A percentile compares a stretch with the other conserved stretches of the same genome.
Evolutionary conservation across 164 flowering plant species (phyloP).

Genomic region (Tinospora cordifolia): DNA sequence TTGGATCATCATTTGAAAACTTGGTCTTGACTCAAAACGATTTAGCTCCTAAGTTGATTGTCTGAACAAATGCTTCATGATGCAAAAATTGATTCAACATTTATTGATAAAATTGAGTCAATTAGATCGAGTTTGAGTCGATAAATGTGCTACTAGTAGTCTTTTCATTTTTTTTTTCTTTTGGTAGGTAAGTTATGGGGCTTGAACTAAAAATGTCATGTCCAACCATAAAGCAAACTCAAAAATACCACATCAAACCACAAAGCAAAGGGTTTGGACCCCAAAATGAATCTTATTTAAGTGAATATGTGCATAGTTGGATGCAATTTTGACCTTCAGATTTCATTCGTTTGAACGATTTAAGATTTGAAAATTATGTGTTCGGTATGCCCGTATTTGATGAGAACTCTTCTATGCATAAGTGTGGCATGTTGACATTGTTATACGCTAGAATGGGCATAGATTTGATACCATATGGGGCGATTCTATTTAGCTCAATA

Average conservation of each 20-base stretch:
- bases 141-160: too few relatives aligned
- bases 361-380: background rate
- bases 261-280: too few relatives aligned
- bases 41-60: too few relatives aligned
- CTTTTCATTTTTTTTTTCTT: too few relatives aligned
- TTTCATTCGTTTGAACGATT: background rate
- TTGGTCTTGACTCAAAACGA: background rate
- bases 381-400: background rate
- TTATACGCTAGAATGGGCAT: background rate
- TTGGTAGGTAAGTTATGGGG: too few relatives aligned
- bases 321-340: too few relatives aligned
- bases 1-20: background rate
- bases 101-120: too few relatives aligned
- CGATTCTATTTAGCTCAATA: background rate
- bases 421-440: constrained; percentile 8
- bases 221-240: too few relatives aligned
- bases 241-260: too few relatives aligned
- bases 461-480: constrained; percentile 2
- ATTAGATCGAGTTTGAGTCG: too few relatives aligned
- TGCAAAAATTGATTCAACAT: too few relatives aligned
- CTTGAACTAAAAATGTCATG: too few relatives aligned
- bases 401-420: background rate
- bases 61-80: background rate
- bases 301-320: background rate
- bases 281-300: background rate